Evolutionary conservation across 257 asterid genomes (phyloP), one percentile per base, ranked within the genome.

Genomic region (Leonotis leonurus): DNA sequence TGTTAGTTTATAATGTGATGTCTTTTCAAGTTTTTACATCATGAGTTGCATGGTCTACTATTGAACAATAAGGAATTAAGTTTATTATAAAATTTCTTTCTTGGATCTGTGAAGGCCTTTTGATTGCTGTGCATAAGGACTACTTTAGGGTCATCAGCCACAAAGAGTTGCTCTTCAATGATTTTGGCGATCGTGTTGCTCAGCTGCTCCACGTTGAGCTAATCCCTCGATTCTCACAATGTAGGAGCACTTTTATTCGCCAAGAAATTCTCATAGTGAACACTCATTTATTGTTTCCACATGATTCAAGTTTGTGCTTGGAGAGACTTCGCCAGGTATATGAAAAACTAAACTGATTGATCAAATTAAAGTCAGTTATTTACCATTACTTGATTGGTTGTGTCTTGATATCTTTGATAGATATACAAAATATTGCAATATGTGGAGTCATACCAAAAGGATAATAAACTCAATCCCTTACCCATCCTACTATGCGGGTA

Each of bases 171-270:
- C 94, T 89, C 56, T 92, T 92, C 81, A 89, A 92, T 74, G 99
- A 89, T 82, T 85, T 89, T 30, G 99, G 97, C 27, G 99, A 92
- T 71, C 96, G 99, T 43, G 99, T 93, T 40, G 99, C 99, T 60
- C 99, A 93, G 80, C 79, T 93, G 17, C 76, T 89, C 53, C 99
- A 93, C 22, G 96, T 89, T 21, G 97, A 93, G 75, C 79, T 93
- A 18, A 66, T 78, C 55, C 75, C 88, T 21, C 87, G 92, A 62
- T 64, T 75, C 53, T 70, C 89, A n/a, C 88, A 84, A 75, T 75
- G 68, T 60, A 81, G 71, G 45, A 80, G 57, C 75, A 70, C 21
- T 51, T 73, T 74, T 54, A 86, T 85, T 35, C 73, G 89, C 37
- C 88, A 93, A 73, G 99, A 93, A 74, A 77, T 89, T 52, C 95